phyloP scores from a whole-genome alignment of 768 basidiomycete genomes.

The Infundibulicybe gibba region DNA sequence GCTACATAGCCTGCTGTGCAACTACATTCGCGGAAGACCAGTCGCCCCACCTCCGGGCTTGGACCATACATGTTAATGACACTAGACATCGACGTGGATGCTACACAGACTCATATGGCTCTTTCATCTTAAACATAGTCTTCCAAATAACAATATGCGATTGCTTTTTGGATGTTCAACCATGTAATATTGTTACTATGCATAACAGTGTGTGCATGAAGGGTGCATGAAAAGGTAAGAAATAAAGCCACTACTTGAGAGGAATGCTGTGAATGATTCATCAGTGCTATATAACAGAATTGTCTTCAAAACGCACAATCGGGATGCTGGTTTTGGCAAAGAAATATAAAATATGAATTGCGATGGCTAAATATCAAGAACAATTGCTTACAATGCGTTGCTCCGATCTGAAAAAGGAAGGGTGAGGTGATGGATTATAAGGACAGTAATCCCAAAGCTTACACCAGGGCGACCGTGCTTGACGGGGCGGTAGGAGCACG shows the following conservation, averaged over 20 bases:
- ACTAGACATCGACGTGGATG: too few relatives aligned
- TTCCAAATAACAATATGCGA: too few relatives aligned
- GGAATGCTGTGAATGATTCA: slow-evolving; percentile 59
- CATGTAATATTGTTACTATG: too few relatives aligned
- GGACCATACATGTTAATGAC: too few relatives aligned
- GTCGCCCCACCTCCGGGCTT: too few relatives aligned
- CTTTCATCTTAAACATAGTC: too few relatives aligned
- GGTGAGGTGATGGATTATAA: slow-evolving; percentile 8
- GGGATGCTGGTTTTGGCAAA: slow-evolving; percentile 51
- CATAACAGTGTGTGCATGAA: neutral
- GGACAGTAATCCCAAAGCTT: slow-evolving; percentile 31
- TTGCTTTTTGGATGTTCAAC: too few relatives aligned
- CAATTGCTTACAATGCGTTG: slow-evolving; percentile 72
- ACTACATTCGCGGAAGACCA: too few relatives aligned
- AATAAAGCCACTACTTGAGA: slow-evolving; percentile 73
- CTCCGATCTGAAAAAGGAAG: slow-evolving; percentile 62
- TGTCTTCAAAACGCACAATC: slow-evolving; percentile 51
- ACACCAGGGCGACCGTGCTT: slow-evolving; percentile 99
- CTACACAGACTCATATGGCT: too few relatives aligned
- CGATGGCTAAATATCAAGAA: slow-evolving; percentile 1
- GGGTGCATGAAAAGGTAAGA: slow-evolving; percentile 11
- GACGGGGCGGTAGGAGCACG: slow-evolving; percentile 96
- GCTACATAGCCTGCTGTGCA: too few relatives aligned
- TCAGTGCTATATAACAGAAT: too few relatives aligned
- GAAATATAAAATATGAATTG: slow-evolving; percentile 5